A percentile compares a stretch with the other conserved stretches of the same genome.
These are phyloP conservation scores for Besnoitia besnoiti DNA, from an alignment of 169 alveolate genomes.

Conservation along the genomic window DNA sequence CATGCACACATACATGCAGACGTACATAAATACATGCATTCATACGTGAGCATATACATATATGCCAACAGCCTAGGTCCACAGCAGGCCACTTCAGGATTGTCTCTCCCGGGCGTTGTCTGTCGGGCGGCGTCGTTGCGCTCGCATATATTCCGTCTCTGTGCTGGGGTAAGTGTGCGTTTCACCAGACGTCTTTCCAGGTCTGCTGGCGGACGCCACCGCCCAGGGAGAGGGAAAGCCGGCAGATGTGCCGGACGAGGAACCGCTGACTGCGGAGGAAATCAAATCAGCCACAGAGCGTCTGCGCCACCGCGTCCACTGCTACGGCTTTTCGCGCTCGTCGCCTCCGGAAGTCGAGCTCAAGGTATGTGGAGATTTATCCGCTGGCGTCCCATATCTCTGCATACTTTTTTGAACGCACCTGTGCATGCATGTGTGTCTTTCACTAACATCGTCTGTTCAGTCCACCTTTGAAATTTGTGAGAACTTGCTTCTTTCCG, in stretches of 20 bases:
- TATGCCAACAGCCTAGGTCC: no score
- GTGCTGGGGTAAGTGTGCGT: not conserved
- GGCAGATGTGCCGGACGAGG: not conserved
- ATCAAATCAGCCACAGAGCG: not conserved
- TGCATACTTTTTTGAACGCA: not conserved
- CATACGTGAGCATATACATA: not conserved
- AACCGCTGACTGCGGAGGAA: not conserved
- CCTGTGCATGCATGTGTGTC: not conserved
- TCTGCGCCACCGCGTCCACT: slow-evolving; percentile 62
- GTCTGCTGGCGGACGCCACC: not conserved
- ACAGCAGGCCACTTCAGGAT: no score
- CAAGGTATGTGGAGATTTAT: not conserved
- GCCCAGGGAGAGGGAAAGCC: not conserved
- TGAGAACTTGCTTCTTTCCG: no score
- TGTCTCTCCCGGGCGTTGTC: not conserved
- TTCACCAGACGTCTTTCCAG: slow-evolving; percentile 57
- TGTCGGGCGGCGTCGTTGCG: not conserved
- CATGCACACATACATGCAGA: not conserved
- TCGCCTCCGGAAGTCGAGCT: slow-evolving; percentile 60
- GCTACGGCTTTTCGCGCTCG: slow-evolving; percentile 66
- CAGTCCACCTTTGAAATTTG: no score
- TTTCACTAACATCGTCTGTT: no score
- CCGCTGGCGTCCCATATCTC: not conserved
- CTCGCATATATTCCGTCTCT: no score
- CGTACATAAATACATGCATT: not conserved